Evolutionary conservation across 768 basidiomycete genomes (phyloP).

Genomic region (Coprinopsis sp.): DNA sequence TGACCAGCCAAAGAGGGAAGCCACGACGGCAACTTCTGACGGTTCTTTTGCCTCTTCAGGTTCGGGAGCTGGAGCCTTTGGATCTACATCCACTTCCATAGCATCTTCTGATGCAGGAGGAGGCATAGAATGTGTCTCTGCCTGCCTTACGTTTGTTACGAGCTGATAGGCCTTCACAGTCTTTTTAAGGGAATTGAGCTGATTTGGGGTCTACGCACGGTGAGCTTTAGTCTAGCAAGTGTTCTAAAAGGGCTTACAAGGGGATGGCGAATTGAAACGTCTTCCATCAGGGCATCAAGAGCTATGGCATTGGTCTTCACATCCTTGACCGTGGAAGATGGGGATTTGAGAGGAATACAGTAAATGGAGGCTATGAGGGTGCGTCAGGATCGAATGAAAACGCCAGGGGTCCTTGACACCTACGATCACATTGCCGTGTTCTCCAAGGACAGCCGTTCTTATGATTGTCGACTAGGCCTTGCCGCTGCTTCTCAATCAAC

Average conservation of each 20-base stretch:
- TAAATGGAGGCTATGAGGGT: conserved; percentile 55
- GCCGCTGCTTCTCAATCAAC: conserved; percentile 69
- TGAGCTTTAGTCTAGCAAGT: conserved; percentile 1
- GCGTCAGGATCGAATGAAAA: not conserved
- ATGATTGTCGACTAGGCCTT: conserved; percentile 62
- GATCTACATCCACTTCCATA: conserved; percentile 14
- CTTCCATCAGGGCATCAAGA: conserved; percentile 49
- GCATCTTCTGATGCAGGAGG: conserved; percentile 9
- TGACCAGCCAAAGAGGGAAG: conserved; percentile 49
- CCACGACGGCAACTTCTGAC: conserved; percentile 40
- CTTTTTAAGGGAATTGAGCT: conserved; percentile 48
- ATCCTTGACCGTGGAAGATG: conserved; percentile 56
- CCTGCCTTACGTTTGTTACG: conserved; percentile 1
- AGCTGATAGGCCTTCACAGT: conserved; percentile 38
- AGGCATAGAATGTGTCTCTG: conserved; percentile 3
- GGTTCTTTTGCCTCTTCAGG: conserved; percentile 14
- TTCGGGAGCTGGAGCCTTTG: conserved; percentile 8
- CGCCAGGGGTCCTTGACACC: conserved; percentile 19
- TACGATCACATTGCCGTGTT: conserved; percentile 74
- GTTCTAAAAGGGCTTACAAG: conserved; percentile 43
- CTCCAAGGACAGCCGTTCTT: conserved; percentile 86
- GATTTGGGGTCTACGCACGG: conserved; percentile 45
- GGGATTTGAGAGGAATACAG: conserved; percentile 66
- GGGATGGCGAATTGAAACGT: conserved; percentile 65
- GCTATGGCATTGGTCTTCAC: conserved; percentile 50